These are phyloP conservation scores for Coffea humblotiana DNA, from an alignment of 305 asterid species.

Conservation along the genomic window DNA sequence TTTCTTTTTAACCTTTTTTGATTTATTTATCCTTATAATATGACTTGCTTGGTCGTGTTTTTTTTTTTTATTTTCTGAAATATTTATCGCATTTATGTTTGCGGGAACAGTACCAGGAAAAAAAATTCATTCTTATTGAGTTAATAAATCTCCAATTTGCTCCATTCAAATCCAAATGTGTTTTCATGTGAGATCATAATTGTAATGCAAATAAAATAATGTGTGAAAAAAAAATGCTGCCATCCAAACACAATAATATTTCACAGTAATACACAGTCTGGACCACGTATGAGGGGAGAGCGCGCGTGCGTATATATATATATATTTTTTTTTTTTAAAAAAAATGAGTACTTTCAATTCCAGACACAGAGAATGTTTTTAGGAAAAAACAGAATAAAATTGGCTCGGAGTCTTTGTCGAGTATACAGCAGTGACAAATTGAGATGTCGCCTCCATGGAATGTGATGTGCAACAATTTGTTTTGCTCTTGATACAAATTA, in stretches of 20 bases:
- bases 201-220: too few species aligned
- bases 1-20: not conserved
- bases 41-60: not conserved
- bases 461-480: not conserved
- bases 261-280: too few species aligned
- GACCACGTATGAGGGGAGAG: too few species aligned
- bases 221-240: too few species aligned
- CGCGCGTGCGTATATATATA: too few species aligned
- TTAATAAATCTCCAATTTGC: not conserved
- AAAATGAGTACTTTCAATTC: too few species aligned
- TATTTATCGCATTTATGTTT: not conserved
- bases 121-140: not conserved
- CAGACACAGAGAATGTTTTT: not conserved
- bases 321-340: too few species aligned
- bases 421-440: not conserved
- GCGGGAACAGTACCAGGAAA: not conserved
- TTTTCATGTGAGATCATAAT: too few species aligned
- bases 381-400: not conserved
- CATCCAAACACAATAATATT: too few species aligned
- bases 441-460: not conserved
- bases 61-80: not conserved
- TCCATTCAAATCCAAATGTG: constrained; percentile 2
- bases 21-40: not conserved
- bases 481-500: not conserved
- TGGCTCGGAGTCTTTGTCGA: not conserved